A percentile compares a stretch with the other conserved stretches of the same genome.
These are phyloP conservation scores for Entrophospora sp. DNA, from an alignment of 192 early-diverging fungal species.

Conservation along the genomic window DNA sequence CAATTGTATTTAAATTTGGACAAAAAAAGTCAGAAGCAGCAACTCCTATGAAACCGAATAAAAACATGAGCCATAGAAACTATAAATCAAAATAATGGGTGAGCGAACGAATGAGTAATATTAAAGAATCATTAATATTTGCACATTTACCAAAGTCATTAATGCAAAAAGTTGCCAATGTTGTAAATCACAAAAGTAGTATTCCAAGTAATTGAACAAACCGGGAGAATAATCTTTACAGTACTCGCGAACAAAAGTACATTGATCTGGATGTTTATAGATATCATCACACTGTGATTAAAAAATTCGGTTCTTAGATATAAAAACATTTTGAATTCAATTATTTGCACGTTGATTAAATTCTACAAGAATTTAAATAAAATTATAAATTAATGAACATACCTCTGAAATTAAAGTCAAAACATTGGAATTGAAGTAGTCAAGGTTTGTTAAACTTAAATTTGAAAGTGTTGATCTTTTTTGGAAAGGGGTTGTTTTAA, in stretches of 20 bases:
- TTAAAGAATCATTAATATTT: no score
- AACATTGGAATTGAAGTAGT: no score
- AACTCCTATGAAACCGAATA: conserved; percentile 70
- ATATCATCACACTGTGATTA: conserved; percentile 38
- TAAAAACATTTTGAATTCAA: not conserved
- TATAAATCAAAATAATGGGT: conserved; percentile 16
- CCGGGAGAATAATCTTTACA: conserved; percentile 57
- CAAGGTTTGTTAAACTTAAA: not conserved
- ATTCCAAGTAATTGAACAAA: conserved; percentile 47
- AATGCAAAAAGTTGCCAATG: conserved; percentile 29
- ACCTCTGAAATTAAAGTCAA: no score
- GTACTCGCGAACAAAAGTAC: conserved; percentile 49
- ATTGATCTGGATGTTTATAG: conserved; percentile 43
- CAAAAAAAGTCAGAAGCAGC: conserved; percentile 80
- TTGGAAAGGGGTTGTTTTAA: not conserved
- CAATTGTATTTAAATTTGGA: conserved; percentile 80
- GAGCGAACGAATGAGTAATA: no score
- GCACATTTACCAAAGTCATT: conserved; percentile 32
- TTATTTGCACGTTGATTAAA: not conserved
- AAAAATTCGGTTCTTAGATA: not conserved
- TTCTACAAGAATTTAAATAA: no score
- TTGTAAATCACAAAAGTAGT: conserved; percentile 44
- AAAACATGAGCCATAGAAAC: conserved; percentile 57
- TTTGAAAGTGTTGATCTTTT: not conserved
- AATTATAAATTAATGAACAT: no score